Evolutionary conservation across 441 rosid species (phyloP).

Genomic region (Lepidium campestre): DNA sequence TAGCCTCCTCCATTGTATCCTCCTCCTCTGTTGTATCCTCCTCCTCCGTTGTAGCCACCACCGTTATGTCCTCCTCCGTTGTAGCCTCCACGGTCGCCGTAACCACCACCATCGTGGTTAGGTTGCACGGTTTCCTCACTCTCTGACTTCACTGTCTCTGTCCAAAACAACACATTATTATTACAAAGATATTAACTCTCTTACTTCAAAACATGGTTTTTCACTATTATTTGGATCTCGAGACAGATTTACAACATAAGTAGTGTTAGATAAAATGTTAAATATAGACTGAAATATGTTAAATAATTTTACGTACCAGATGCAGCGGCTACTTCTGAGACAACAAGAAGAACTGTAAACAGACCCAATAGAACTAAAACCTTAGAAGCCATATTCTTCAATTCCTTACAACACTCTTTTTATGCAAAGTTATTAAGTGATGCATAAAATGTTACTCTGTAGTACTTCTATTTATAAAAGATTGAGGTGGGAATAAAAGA

Average conservation of each 20-base stretch:
- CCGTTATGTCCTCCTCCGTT: neutral
- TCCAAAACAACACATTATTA: neutral
- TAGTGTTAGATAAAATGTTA: no score
- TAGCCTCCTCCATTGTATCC: neutral
- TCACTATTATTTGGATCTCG: no score
- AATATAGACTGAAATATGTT: neutral
- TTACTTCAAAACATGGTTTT: neutral
- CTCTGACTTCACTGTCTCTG: neutral
- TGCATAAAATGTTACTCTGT: no score
- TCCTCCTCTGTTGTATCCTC: neutral
- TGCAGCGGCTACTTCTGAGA: conserved; percentile 28
- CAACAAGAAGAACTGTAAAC: conserved; percentile 21
- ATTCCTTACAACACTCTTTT: no score
- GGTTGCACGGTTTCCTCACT: neutral
- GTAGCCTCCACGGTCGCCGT: neutral
- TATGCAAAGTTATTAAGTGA: no score
- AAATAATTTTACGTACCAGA: neutral
- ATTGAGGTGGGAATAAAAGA: no score
- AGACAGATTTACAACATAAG: no score
- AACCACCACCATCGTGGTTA: neutral
- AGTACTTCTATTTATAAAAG: no score
- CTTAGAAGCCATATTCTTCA: conserved; percentile 25
- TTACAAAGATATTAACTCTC: neutral
- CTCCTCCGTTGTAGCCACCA: neutral
- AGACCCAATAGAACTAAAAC: conserved; percentile 24